Percentiles rank a stretch among this genome's conserved stretches.
Evolutionary conservation across 139 green algal species (phyloP).

Genomic region (Chlamydomonas schloesseri): DNA sequence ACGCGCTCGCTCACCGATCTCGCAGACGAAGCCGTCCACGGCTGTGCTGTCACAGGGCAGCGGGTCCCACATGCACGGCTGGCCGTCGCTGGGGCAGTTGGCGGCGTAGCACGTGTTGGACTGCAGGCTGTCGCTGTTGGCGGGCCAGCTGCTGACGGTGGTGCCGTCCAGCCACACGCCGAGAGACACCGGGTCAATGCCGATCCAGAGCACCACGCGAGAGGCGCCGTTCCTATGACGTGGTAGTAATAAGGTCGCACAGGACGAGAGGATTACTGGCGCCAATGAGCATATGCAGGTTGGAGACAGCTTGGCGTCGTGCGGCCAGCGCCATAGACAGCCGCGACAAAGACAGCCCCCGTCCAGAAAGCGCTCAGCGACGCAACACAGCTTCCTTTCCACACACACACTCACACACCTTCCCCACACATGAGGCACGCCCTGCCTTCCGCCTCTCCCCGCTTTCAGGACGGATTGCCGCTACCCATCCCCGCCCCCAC

Average conservation of each 20-base stretch:
- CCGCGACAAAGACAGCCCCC: too few relatives aligned
- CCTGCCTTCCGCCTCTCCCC: too few relatives aligned
- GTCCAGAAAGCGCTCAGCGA: too few relatives aligned
- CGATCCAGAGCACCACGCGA: constrained; percentile 8
- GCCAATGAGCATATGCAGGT: too few relatives aligned
- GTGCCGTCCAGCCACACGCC: constrained; percentile 8
- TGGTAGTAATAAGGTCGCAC: too few relatives aligned
- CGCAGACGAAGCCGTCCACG: constrained; percentile 10
- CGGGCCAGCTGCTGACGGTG: not conserved
- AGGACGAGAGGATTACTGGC: too few relatives aligned
- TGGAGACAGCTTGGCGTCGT: too few relatives aligned
- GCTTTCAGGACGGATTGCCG: too few relatives aligned
- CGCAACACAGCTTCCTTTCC: too few relatives aligned
- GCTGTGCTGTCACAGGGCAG: not conserved
- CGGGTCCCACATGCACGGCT: not conserved
- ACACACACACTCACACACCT: too few relatives aligned
- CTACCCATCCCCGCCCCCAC: not conserved
- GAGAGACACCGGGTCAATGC: not conserved
- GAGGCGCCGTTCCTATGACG: not conserved
- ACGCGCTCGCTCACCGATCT: constrained; percentile 37
- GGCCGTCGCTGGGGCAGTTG: not conserved
- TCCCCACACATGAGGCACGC: too few relatives aligned
- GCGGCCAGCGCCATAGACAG: too few relatives aligned
- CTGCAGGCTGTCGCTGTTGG: not conserved
- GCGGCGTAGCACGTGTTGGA: not conserved